phyloP scores from a whole-genome alignment of 2,329 filamentous ascomycete genomes.

The Venturia asperata region DNA sequence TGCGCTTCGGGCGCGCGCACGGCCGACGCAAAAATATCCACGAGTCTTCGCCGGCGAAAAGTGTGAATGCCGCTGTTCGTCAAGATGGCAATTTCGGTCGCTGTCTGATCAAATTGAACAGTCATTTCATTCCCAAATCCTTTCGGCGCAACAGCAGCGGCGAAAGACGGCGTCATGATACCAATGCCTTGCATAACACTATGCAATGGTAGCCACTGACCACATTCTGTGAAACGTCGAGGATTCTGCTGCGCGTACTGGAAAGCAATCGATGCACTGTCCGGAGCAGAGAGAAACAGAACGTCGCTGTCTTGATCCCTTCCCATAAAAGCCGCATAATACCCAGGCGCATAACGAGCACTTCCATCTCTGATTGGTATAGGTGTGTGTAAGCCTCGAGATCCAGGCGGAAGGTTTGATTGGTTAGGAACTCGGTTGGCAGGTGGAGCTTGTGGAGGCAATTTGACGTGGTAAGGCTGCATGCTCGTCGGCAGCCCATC shows the following conservation, averaged over 20 bases:
- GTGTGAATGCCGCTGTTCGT: constrained; percentile 88
- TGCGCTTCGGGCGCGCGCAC: constrained; percentile 53
- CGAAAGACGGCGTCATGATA: constrained; percentile 63
- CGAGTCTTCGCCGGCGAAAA: constrained; percentile 72
- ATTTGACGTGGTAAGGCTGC: constrained; percentile 96
- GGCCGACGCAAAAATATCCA: constrained; percentile 84
- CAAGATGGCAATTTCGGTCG: constrained; percentile 80
- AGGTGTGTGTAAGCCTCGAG: constrained; percentile 28
- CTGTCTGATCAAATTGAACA: constrained; percentile 82
- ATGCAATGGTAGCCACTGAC: constrained; percentile 69
- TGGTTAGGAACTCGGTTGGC: constrained; percentile 6
- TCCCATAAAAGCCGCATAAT: constrained; percentile 78
- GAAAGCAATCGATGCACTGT: constrained; percentile 73
- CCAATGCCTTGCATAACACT: constrained; percentile 73
- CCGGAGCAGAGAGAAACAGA: constrained; percentile 80
- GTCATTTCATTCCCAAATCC: constrained; percentile 95
- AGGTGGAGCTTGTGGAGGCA: constrained; percentile 56
- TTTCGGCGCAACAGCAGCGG: constrained; percentile 55
- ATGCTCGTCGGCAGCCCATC: constrained; percentile 78
- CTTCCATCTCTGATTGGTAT: constrained; percentile 31
- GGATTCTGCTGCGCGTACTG: constrained; percentile 45
- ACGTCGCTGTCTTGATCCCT: constrained; percentile 57
- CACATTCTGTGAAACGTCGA: constrained; percentile 67
- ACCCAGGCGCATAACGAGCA: constrained; percentile 69
- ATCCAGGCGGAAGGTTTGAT: constrained; percentile 2